A percentile compares a stretch with the other conserved stretches of the same genome.
phyloP scores from a whole-genome alignment of 306 rosid genomes.

The Cucurbita maxima region DNA sequence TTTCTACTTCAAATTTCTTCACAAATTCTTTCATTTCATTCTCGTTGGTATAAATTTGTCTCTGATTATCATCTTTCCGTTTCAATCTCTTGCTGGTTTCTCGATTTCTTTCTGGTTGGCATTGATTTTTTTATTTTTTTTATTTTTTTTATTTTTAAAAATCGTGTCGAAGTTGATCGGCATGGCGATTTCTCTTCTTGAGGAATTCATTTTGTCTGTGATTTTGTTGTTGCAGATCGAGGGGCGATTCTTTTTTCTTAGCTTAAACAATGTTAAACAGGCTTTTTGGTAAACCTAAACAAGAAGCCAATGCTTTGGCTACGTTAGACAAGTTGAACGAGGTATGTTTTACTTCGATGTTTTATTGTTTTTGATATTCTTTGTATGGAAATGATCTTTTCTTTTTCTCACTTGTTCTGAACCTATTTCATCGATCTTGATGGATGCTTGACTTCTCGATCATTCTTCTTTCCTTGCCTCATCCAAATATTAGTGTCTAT shows the following conservation, averaged over 20 bases:
- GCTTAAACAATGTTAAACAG: conserved; percentile 57
- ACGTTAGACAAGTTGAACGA: conserved; percentile 80
- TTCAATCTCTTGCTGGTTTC: neutral
- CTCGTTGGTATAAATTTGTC: neutral
- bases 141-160: neutral
- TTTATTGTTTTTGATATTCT: neutral
- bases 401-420: neutral
- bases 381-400: neutral
- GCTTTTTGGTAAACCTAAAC: conserved; percentile 77
- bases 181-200: neutral
- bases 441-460: neutral
- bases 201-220: neutral
- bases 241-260: conserved; percentile 7
- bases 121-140: neutral
- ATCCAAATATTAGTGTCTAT: neutral
- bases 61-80: neutral
- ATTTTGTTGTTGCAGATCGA: conserved; percentile 14
- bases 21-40: neutral
- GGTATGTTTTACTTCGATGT: conserved; percentile 14
- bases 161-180: neutral
- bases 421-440: neutral
- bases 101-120: neutral
- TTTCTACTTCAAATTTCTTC: neutral
- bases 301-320: conserved; percentile 55
- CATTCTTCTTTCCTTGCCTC: neutral